phyloP scores from a whole-genome alignment of 768 basidiomycete species.

The Cystofilobasidium bisporidii region DNA sequence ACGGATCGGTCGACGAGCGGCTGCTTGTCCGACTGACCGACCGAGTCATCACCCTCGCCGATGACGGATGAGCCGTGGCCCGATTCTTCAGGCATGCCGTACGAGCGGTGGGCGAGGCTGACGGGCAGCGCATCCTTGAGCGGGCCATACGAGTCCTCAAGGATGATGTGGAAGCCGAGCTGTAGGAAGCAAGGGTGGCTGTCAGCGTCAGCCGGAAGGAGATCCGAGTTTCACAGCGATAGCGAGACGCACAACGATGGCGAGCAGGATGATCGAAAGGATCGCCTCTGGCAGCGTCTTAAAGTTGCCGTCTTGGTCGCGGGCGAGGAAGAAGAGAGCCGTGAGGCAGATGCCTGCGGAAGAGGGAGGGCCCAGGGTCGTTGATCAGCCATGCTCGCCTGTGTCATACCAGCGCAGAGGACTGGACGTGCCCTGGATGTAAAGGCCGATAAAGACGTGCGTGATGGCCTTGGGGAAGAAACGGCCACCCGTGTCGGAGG shows the following conservation, averaged over 20 bases:
- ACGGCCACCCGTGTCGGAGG: slow-evolving; percentile 74
- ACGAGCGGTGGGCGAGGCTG: slow-evolving; percentile 62
- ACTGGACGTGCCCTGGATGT: slow-evolving; percentile 58
- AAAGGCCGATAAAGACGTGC: slow-evolving; percentile 87
- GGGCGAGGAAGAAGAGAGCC: slow-evolving; percentile 82
- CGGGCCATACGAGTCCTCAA: slow-evolving; percentile 71
- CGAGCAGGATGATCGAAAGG: slow-evolving; percentile 74
- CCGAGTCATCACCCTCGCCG: slow-evolving; percentile 30
- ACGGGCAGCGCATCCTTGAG: slow-evolving; percentile 66
- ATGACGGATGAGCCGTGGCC: slow-evolving; percentile 34
- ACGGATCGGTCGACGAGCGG: slow-evolving; percentile 14
- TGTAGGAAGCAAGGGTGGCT: slow-evolving; percentile 33
- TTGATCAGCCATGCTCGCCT: too few species aligned
- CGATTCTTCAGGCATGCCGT: slow-evolving; percentile 39
- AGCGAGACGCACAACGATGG: slow-evolving; percentile 57
- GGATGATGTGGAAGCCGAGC: slow-evolving; percentile 62
- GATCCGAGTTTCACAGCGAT: too few species aligned
- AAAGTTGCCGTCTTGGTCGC: slow-evolving; percentile 47
- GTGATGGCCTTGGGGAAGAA: slow-evolving; percentile 94
- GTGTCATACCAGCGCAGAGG: too few species aligned
- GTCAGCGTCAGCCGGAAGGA: neutral
- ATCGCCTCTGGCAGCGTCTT: slow-evolving; percentile 64
- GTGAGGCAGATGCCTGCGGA: slow-evolving; percentile 54
- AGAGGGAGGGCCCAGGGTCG: neutral
- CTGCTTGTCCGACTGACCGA: slow-evolving; percentile 15